Conservation (phyloP, 1,284 basidiomycete species). For the Ceratobasidium sp. region DNA sequence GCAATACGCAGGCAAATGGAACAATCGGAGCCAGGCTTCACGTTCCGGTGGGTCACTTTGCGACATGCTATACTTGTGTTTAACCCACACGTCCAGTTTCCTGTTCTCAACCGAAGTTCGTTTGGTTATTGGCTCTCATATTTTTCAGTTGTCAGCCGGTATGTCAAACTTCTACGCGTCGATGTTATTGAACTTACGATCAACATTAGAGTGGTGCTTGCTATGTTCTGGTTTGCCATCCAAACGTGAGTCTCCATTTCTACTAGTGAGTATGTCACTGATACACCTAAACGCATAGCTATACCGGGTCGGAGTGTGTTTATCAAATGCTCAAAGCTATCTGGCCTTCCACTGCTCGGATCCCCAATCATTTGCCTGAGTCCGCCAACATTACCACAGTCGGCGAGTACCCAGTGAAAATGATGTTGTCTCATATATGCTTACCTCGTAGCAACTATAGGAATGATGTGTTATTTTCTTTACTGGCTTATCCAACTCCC, state of each 20-base stretch:
- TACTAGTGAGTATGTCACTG: not conserved
- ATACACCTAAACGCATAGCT: constrained; percentile 48
- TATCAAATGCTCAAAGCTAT: constrained; percentile 79
- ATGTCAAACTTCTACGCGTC: constrained; percentile 8
- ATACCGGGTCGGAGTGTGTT: constrained; percentile 48
- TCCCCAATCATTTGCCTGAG: constrained; percentile 74
- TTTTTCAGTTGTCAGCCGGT: constrained; percentile 80
- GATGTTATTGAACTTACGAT: not conserved
- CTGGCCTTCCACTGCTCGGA: constrained; percentile 75
- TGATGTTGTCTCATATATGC: constrained; percentile 17
- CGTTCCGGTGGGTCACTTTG: constrained; percentile 57
- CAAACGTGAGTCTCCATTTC: constrained; percentile 32
- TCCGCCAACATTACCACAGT: constrained; percentile 74
- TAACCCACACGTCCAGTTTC: constrained; percentile 61
- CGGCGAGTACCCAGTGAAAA: constrained; percentile 53
- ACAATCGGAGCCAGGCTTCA: constrained; percentile 79
- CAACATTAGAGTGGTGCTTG: constrained; percentile 44
- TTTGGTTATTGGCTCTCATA: constrained; percentile 82
- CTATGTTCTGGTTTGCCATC: constrained; percentile 49
- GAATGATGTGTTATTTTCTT: constrained; percentile 81
- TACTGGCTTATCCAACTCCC: constrained; percentile 84
- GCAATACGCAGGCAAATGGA: constrained; percentile 71
- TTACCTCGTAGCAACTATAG: constrained; percentile 52
- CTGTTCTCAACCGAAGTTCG: constrained; percentile 78
- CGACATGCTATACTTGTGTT: not conserved